Conservation (phyloP, 2,329 filamentous ascomycete species). For the Harringtonia aguacate region DNA sequence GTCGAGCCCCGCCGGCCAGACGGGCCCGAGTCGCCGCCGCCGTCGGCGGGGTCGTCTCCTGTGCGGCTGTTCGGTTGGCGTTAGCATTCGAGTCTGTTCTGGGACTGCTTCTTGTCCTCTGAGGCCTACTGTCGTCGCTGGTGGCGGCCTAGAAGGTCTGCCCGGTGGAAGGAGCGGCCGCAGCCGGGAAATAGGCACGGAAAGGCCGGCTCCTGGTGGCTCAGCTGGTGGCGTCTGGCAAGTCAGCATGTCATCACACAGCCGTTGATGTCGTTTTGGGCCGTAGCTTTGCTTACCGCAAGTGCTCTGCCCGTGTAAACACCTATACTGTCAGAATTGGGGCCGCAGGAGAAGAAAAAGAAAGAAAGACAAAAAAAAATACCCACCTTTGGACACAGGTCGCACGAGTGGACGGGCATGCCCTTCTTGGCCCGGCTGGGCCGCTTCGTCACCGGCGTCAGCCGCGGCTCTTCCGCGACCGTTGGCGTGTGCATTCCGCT, state of each 20-base stretch:
- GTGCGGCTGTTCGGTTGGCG: not conserved
- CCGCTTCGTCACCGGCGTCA: constrained; percentile 7
- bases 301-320: constrained; percentile 7
- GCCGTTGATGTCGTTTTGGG: not conserved
- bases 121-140: constrained; percentile 41
- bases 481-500: not conserved
- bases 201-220: constrained; percentile 27
- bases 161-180: constrained; percentile 45
- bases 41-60: not conserved
- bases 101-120: too few species aligned
- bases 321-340: constrained; percentile 17
- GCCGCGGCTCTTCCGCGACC: not conserved
- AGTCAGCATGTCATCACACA: not conserved
- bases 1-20: constrained; percentile 1
- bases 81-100: too few species aligned
- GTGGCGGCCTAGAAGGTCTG: constrained; percentile 50
- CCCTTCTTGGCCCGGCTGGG: constrained; percentile 11
- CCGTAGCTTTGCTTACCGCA: constrained; percentile 14
- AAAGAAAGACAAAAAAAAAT: not conserved
- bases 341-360: not conserved
- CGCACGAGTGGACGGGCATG: constrained; percentile 9
- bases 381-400: constrained; percentile 8
- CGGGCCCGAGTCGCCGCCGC: not conserved
- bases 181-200: constrained; percentile 42
- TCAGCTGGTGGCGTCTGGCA: constrained; percentile 21